Conservation (phyloP, 345 rosid species). For the Cardamine resedifolia region DNA sequence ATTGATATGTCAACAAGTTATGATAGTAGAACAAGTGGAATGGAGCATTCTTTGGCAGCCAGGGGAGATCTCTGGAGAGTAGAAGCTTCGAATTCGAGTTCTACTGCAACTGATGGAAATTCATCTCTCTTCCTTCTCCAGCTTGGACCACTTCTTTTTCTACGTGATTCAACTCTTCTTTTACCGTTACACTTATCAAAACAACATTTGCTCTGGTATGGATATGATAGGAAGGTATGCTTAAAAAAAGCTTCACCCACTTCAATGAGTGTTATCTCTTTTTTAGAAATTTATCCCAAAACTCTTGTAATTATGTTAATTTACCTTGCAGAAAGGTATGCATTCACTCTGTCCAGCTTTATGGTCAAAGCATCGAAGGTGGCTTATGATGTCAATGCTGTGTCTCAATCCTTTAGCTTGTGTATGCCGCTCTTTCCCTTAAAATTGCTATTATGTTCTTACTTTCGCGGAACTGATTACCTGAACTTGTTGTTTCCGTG, state of each 20-base stretch:
- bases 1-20: constrained; percentile 78
- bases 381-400: constrained; percentile 99
- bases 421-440: constrained; percentile 47
- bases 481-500: neutral
- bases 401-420: constrained; percentile 90
- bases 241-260: neutral
- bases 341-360: constrained; percentile 97
- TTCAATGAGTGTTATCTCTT: neutral
- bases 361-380: constrained; percentile 98
- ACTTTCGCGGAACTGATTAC: neutral
- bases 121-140: constrained; percentile 89
- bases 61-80: constrained; percentile 97
- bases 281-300: neutral
- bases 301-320: neutral
- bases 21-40: constrained; percentile 67
- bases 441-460: neutral
- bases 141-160: constrained; percentile 90
- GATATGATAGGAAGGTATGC: constrained; percentile 90
- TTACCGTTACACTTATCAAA: constrained; percentile 89
- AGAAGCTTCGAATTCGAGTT: constrained; percentile 73
- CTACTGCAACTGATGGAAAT: constrained; percentile 63
- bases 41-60: constrained; percentile 82
- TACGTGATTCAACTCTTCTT: constrained; percentile 87
- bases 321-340: constrained; percentile 68
- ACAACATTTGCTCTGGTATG: constrained; percentile 98